Conservation (phyloP, 139 green algal genomes). For the Edaphochlamys debaryana region DNA sequence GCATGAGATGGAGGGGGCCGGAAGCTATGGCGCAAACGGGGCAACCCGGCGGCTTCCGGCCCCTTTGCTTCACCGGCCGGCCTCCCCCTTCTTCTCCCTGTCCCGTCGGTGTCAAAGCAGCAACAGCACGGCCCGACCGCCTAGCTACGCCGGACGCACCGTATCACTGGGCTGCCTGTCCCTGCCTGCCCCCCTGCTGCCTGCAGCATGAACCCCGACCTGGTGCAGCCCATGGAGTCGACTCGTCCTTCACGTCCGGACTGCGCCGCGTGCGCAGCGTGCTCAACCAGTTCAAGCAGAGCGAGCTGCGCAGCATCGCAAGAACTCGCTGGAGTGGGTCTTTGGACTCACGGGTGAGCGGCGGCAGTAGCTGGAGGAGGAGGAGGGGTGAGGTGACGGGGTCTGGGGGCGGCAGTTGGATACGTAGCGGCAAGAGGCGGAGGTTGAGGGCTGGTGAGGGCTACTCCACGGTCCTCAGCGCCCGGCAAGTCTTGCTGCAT, state of each 20-base stretch:
- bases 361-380: too few species aligned
- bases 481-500: too few species aligned
- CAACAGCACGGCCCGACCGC: too few species aligned
- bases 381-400: too few species aligned
- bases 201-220: not conserved
- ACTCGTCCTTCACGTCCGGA: not conserved
- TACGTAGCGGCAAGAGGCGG: too few species aligned
- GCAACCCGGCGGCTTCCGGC: not conserved
- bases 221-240: slow-evolving; percentile 1
- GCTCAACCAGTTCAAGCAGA: not conserved
- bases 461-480: too few species aligned
- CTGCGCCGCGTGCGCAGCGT: slow-evolving; percentile 13
- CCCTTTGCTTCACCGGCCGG: not conserved
- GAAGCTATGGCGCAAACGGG: too few species aligned
- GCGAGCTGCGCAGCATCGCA: not conserved
- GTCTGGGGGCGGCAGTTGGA: too few species aligned
- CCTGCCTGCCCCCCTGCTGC: not conserved
- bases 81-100: not conserved
- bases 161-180: not conserved
- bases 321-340: slow-evolving; percentile 1
- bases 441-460: too few species aligned
- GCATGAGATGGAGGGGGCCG: too few species aligned
- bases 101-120: not conserved
- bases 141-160: not conserved
- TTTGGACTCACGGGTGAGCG: slow-evolving; percentile 19